Percentiles rank a stretch among this genome's conserved stretches.
Conservation (phyloP, 2,329 filamentous ascomycete species). For the Fusarium azukiicola region DNA sequence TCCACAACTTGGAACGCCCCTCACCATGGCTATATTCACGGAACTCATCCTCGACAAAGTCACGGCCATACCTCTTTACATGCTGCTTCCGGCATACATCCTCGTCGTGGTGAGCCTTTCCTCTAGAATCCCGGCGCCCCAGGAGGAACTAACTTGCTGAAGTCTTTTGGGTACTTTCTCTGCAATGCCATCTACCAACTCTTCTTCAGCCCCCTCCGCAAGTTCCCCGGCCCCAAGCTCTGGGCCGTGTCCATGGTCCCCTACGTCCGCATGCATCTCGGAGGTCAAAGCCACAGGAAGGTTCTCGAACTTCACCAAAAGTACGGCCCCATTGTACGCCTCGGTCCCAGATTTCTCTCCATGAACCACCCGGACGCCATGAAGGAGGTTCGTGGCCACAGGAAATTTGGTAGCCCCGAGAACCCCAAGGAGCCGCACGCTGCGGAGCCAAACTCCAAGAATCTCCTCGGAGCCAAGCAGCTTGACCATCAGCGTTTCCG, state of each 20-base stretch:
- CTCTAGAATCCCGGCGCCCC: too few relatives aligned
- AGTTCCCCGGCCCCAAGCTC: conserved; percentile 23
- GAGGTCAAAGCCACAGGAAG: conserved; percentile 3
- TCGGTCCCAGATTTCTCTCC: conserved; percentile 18
- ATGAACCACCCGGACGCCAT: conserved; percentile 24
- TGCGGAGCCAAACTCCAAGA: background rate
- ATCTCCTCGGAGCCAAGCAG: conserved; percentile 12
- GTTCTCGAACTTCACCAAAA: conserved; percentile 27
- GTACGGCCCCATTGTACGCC: conserved; percentile 9
- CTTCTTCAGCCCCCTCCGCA: conserved; percentile 17
- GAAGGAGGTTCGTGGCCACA: conserved; percentile 27
- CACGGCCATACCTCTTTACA: background rate
- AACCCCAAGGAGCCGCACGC: conserved; percentile 15
- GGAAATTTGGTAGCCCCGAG: conserved; percentile 13
- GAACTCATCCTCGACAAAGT: background rate
- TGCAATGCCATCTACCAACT: conserved; percentile 8
- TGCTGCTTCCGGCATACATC: background rate
- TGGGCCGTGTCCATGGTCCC: conserved; percentile 16
- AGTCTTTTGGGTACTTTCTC: background rate
- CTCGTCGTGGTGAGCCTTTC: background rate
- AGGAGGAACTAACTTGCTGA: background rate
- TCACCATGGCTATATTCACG: background rate
- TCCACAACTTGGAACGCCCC: background rate
- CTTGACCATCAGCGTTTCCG: conserved; percentile 23
- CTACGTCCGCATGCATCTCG: background rate